A percentile compares a stretch with the other conserved stretches of the same genome.
These are phyloP conservation scores for Amylocystis lapponica DNA, from an alignment of 768 basidiomycete genomes.

Conservation along the genomic window DNA sequence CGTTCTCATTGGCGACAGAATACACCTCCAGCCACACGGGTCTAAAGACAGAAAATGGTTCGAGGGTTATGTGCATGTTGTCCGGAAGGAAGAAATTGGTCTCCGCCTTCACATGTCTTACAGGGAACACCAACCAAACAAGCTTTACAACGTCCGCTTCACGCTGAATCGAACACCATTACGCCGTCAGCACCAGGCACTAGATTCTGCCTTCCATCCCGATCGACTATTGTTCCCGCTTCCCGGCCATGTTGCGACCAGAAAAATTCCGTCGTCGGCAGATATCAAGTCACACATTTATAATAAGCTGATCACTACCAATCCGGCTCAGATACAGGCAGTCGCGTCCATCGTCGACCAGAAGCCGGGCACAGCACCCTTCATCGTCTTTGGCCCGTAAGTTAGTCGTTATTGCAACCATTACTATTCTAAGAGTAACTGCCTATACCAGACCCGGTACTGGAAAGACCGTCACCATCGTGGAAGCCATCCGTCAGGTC, in stretches of 20 bases:
- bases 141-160: constrained; percentile 48
- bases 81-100: constrained; percentile 43
- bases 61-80: constrained; percentile 51
- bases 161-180: constrained; percentile 46
- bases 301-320: constrained; percentile 40
- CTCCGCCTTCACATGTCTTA: constrained; percentile 44
- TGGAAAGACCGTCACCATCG: constrained; percentile 32
- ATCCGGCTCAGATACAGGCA: constrained; percentile 43
- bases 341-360: constrained; percentile 40
- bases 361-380: constrained; percentile 43
- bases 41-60: constrained; percentile 35
- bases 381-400: constrained; percentile 59
- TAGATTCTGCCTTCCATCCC: too few species aligned
- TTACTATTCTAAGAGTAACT: background rate
- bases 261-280: background rate
- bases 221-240: background rate
- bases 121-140: constrained; percentile 19
- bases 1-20: background rate
- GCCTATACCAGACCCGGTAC: constrained; percentile 29
- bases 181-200: constrained; percentile 53
- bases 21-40: constrained; percentile 34
- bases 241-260: background rate
- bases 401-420: constrained; percentile 16
- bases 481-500: constrained; percentile 31
- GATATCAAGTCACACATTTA: background rate